A percentile compares a stretch with the other conserved stretches of the same genome.
Conservation (phyloP, 2,329 filamentous ascomycete species). For the Cucurbitaria berberidis region DNA sequence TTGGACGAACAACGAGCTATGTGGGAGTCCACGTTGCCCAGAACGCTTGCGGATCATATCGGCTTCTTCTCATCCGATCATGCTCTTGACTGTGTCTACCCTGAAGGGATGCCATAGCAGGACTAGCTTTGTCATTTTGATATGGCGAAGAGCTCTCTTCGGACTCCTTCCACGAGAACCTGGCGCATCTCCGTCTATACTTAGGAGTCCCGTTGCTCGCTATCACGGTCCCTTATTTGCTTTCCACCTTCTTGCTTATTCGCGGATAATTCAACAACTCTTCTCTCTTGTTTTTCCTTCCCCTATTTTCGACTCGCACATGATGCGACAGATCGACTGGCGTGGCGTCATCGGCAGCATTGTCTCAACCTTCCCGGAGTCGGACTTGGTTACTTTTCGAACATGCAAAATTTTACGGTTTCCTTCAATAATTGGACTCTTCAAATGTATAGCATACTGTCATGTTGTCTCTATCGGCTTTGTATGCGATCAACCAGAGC, state of each 20-base stretch:
- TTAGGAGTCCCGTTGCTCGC: background rate
- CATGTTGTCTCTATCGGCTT: background rate
- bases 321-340: background rate
- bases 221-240: background rate
- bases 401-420: background rate
- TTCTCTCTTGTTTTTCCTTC: background rate
- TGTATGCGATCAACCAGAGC: background rate
- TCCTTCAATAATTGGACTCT: background rate
- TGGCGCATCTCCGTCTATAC: background rate
- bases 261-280: background rate
- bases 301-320: background rate
- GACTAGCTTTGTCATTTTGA: background rate
- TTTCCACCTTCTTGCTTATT: background rate
- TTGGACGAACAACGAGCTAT: slow-evolving; percentile 21
- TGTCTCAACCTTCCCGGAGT: background rate
- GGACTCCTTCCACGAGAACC: background rate
- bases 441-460: slow-evolving; percentile 5
- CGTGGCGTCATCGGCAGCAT: background rate
- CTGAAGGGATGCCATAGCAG: background rate
- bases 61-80: slow-evolving; percentile 12
- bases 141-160: background rate
- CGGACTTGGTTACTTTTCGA: background rate
- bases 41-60: slow-evolving; percentile 7
- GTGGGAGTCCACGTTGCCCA: slow-evolving; percentile 31
- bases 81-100: slow-evolving; percentile 6